phyloP scores from a whole-genome alignment of 305 asterid genomes.

The Plantago coronopus region DNA sequence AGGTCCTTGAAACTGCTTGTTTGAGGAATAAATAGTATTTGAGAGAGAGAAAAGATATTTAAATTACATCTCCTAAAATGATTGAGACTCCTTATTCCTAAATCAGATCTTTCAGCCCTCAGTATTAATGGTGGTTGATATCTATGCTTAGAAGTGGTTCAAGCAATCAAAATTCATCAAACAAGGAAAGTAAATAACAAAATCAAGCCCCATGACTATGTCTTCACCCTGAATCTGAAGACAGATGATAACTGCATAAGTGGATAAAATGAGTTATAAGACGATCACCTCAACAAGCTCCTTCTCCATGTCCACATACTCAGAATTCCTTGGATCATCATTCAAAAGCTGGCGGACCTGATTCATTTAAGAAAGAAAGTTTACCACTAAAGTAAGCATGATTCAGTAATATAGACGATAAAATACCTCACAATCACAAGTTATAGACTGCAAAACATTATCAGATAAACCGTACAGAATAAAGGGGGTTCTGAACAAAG shows the following conservation, averaged over 20 bases:
- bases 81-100: slow-evolving; percentile 16
- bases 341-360: slow-evolving; percentile 69
- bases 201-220: slow-evolving; percentile 1
- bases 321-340: slow-evolving; percentile 78
- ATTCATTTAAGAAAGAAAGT: slow-evolving; percentile 16
- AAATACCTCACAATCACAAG: too few species aligned
- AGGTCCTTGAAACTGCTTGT: slow-evolving; percentile 62
- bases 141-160: not conserved
- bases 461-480: too few species aligned
- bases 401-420: not conserved
- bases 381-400: not conserved
- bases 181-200: not conserved
- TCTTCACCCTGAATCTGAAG: not conserved
- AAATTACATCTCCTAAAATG: slow-evolving; percentile 24
- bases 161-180: not conserved
- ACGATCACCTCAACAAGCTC: slow-evolving; percentile 87
- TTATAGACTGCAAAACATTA: too few species aligned
- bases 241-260: not conserved
- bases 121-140: not conserved
- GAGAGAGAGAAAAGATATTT: slow-evolving; percentile 33
- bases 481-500: too few species aligned
- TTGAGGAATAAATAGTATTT: slow-evolving; percentile 48
- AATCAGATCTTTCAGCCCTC: slow-evolving; percentile 12
- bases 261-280: slow-evolving; percentile 12
- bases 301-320: slow-evolving; percentile 88